Percentiles rank a stretch among this genome's conserved stretches.
Evolutionary conservation across 83 land plant genomes (phyloP).

Genomic region (Larix sibirica): DNA sequence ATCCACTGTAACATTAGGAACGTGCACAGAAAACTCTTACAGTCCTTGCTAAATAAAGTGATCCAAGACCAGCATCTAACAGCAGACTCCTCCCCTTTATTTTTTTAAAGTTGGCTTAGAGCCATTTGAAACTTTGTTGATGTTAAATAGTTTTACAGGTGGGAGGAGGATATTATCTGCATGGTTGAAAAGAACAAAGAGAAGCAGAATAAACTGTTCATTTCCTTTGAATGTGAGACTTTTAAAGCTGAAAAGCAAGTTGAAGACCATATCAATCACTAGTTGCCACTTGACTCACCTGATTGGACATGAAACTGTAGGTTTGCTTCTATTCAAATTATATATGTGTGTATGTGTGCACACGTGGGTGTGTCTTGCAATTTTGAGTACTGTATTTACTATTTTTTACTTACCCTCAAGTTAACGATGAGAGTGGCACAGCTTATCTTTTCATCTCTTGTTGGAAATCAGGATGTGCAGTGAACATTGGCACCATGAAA

Average conservation of each 20-base stretch:
- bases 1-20: too few species aligned
- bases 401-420: background rate
- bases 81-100: too few species aligned
- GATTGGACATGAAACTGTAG: conserved; percentile 75
- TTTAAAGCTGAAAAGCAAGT: conserved; percentile 81
- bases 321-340: conserved; percentile 34
- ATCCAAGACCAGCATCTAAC: too few species aligned
- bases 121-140: conserved; percentile 4
- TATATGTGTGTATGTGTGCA: background rate
- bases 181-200: conserved; percentile 53
- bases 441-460: background rate
- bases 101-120: background rate
- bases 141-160: conserved; percentile 34
- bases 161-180: conserved; percentile 74
- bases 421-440: background rate
- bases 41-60: too few species aligned
- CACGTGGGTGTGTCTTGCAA: background rate
- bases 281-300: conserved; percentile 83
- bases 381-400: background rate
- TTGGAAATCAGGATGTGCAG: conserved; percentile 30
- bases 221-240: conserved; percentile 83
- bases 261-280: conserved; percentile 69
- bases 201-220: conserved; percentile 36
- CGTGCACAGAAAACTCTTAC: too few species aligned
- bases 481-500: conserved; percentile 73